Base-by-base conservation (phyloP, 1,284 basidiomycete genomes). In the Polyporus tsugae region DNA sequence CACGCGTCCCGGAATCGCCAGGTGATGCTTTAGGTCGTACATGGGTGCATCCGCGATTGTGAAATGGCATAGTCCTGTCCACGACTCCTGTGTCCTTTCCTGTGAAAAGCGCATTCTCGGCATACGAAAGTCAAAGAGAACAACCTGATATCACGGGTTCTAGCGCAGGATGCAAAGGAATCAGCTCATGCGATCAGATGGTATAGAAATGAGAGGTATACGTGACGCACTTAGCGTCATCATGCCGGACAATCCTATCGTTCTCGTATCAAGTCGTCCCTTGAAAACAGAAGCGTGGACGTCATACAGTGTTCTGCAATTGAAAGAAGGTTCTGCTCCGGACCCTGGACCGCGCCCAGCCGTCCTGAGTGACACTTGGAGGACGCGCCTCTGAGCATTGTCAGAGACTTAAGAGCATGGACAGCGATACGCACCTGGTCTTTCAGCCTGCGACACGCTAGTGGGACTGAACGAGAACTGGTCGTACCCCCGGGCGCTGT, bases 151-250 rank as follows among this genome's bases (percentile, higher is more conserved):
- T 6, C 15, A n/a, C 6, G n/a, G 44, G 2, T 22, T 9, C 44
- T 22, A 46, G 44, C 6, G 46, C 9, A 19, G 11, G 22, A 49
- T 22, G 11, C 46, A 49, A 29, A 29, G 29, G 29, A 29, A 29
- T 29, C 39, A 52, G 49, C 22, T 52, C 58, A 7, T 39, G 58
- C 11, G 22, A 38, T 41, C 38, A 4, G 22, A 19, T 11, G 22
- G 25, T 11, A 29, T 9, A 9, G 4, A 60, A 10, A 60, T 5
- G 35, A 60, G 11, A 2, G n/a, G 4, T 36, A 19, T 25, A 41
- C 58, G 58, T 60, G 41, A 60, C 58, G 13, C 58, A 39, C 58
- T 22, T 41, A 11, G 10, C n/a, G 36, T 41, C 38, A 39, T 22
- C 22, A 36, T n/a, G 2, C 17, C 55, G 35, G 35, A 19, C 22